phyloP scores from a whole-genome alignment of 2,329 filamentous ascomycete species.

The Blastomyces silverae region DNA sequence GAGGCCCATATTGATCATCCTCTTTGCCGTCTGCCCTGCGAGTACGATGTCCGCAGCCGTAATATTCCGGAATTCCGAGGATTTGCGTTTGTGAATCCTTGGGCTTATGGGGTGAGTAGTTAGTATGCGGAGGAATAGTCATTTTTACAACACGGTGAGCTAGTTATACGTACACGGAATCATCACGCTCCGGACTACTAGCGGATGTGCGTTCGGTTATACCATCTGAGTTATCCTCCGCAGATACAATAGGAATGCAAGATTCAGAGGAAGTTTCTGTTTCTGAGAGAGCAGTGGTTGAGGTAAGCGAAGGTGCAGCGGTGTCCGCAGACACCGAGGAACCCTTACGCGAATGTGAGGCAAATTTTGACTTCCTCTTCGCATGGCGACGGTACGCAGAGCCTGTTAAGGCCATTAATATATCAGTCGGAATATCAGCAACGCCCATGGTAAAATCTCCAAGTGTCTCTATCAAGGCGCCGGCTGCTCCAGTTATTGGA shows the following conservation, averaged over 20 bases:
- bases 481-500: conserved; percentile 68
- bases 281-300: not conserved
- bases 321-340: conserved; percentile 17
- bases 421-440: conserved; percentile 60
- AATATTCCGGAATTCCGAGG: conserved; percentile 26
- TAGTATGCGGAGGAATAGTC: not conserved
- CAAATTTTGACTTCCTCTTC: conserved; percentile 22
- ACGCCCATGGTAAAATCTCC: conserved; percentile 74
- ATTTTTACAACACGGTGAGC: too few species aligned
- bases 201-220: not conserved
- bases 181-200: not conserved
- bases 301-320: conserved; percentile 4
- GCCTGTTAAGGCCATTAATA: conserved; percentile 39
- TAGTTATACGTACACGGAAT: conserved; percentile 1
- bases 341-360: not conserved
- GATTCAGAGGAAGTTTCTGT: conserved; percentile 15
- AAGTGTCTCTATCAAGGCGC: conserved; percentile 74
- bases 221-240: not conserved
- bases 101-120: not conserved
- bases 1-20: conserved; percentile 67
- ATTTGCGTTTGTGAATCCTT: not conserved
- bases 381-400: conserved; percentile 15
- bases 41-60: conserved; percentile 56
- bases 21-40: conserved; percentile 60
- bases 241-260: conserved; percentile 2